Conservation (phyloP, 2,329 filamentous ascomycete genomes). For the Arthrobotrys sinensis region DNA sequence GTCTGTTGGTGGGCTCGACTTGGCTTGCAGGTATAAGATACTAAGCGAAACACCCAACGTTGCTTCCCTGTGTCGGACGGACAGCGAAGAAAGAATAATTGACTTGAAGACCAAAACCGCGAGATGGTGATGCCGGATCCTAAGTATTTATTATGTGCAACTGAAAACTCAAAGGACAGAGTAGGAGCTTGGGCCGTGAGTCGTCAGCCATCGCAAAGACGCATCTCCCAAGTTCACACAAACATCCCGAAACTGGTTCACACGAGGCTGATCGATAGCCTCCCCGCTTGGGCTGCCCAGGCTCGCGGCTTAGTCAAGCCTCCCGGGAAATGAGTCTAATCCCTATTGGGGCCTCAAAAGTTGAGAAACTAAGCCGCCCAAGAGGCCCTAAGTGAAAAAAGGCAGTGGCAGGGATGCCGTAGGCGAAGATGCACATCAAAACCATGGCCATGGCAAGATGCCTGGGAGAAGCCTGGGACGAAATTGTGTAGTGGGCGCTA, state of each 20-base stretch:
- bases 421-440: constrained; percentile 31
- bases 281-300: constrained; percentile 43
- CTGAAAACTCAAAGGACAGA: constrained; percentile 30
- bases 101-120: constrained; percentile 28
- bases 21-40: constrained; percentile 33
- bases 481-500: constrained; percentile 25
- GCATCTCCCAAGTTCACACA: constrained; percentile 44
- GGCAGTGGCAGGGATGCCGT: constrained; percentile 34
- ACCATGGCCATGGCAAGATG: constrained; percentile 4
- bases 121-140: constrained; percentile 15
- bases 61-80: constrained; percentile 37
- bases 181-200: constrained; percentile 32
- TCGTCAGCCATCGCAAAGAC: constrained; percentile 44
- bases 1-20: constrained; percentile 28
- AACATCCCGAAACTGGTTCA: constrained; percentile 38
- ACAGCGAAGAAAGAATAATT: constrained; percentile 21
- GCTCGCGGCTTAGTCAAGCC: constrained; percentile 44
- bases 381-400: constrained; percentile 38
- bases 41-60: constrained; percentile 43
- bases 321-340: constrained; percentile 40
- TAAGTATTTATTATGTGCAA: constrained; percentile 37
- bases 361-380: constrained; percentile 30
- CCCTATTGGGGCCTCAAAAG: constrained; percentile 14
- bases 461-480: constrained; percentile 42
- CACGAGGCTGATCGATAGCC: constrained; percentile 59